Base-by-base conservation (phyloP, 228 moss, liverwort and hornwort species). In the Sphagnum magellanicum region DNA sequence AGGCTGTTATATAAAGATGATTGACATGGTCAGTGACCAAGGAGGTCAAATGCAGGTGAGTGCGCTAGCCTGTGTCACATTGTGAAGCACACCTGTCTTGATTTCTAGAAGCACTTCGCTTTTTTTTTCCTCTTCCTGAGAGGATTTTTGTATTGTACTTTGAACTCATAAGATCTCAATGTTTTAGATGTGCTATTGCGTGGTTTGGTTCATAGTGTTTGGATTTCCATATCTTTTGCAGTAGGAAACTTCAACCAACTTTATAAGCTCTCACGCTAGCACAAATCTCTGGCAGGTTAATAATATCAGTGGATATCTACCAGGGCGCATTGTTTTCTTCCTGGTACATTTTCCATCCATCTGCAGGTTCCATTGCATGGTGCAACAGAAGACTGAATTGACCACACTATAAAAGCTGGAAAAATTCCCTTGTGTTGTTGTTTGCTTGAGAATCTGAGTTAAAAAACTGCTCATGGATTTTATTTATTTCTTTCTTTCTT, bases 1-100 rank as follows among this genome's bases (percentile, higher is more conserved):
- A 79, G 97, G 97, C 17, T 98, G 93, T 10, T 98, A 98, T 71
- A 93, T 98, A 72, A 98, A 93, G 77, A 92, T 98, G 97, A 98
- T 98, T 67, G 97, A 98, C 70, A 98, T 93, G 85, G 91, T 91
- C 68, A 92, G 87, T 67, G 97, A 91, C 53, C 74, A 82, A 47
- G 81, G 81, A 64, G 90, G 93, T 58, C 88, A 93, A 77, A 90
- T 98, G 90, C 90, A 97, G 91, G 97, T 92, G 63, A 84, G 46
- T 8, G 32, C 1, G 32, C 32, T 32, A 32, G 32, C 32, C 32
- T 32, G 32, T 32, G 32, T 32, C 3, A 32, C 32, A 32, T 32
- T 32, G 32, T 32, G 32, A 32, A 32, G 32, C 32, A 32, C 32
- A 32, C 32, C 32, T 2, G 32, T 17, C 46, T 60, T 15, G 15